A percentile compares a stretch with the other conserved stretches of the same genome.
Conservation (phyloP, 2,329 filamentous ascomycete species). For the Fusarium sp. region DNA sequence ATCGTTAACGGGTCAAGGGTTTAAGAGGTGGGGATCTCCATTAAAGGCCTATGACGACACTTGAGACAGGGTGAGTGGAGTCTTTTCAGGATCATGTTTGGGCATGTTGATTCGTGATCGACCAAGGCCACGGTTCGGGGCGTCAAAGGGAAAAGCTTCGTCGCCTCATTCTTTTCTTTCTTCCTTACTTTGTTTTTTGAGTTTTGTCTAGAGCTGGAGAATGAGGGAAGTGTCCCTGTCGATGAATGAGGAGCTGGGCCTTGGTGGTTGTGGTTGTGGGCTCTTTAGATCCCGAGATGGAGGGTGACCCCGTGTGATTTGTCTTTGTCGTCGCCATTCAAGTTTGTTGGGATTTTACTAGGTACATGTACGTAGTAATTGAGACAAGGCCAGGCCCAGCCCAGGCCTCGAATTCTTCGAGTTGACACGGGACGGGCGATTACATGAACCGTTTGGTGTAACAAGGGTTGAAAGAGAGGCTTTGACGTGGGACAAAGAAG, state of each 20-base stretch:
- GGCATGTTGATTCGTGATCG: constrained; percentile 11
- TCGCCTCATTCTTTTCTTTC: constrained; percentile 20
- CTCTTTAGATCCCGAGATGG: constrained; percentile 33
- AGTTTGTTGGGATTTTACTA: constrained; percentile 17
- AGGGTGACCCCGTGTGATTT: constrained; percentile 38
- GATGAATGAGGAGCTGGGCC: constrained; percentile 33
- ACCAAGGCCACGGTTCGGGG: constrained; percentile 39
- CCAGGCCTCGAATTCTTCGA: constrained; percentile 3
- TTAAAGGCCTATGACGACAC: constrained; percentile 41
- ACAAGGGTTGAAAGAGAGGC: constrained; percentile 17
- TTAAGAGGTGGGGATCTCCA: constrained; percentile 26
- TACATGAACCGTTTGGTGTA: constrained; percentile 24
- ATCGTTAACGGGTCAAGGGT: constrained; percentile 31
- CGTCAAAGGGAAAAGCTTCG: constrained; percentile 27
- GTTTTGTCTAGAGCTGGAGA: constrained; percentile 17
- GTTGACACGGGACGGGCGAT: constrained; percentile 13
- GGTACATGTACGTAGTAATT: too few relatives aligned
- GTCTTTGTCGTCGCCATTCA: constrained; percentile 1
- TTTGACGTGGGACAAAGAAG: constrained; percentile 19
- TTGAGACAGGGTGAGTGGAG: constrained; percentile 20
- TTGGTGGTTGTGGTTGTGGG: constrained; percentile 9
- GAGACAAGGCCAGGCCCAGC: constrained; percentile 1
- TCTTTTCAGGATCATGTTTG: constrained; percentile 5
- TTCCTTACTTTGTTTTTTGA: not conserved
- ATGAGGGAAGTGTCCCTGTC: constrained; percentile 32